These are phyloP conservation scores for Trichoderma atrobrunneum DNA, from an alignment of 2,329 filamentous ascomycete species.

Conservation along the genomic window DNA sequence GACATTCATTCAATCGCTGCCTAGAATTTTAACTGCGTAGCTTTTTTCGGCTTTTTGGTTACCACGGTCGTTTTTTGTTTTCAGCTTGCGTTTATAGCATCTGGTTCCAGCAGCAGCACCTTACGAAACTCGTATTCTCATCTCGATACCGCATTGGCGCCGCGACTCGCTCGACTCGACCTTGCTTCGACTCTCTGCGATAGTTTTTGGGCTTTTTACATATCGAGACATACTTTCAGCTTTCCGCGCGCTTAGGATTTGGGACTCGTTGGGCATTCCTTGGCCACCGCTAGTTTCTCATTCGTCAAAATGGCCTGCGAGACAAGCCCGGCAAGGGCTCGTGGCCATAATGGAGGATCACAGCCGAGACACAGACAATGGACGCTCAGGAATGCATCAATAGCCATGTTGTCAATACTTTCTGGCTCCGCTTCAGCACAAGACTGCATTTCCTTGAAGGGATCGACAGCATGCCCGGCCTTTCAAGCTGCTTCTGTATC, in stretches of 20 bases:
- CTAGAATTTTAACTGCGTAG: not conserved
- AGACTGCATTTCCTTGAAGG: slow-evolving; percentile 64
- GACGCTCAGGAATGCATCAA: slow-evolving; percentile 24
- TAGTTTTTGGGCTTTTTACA: not conserved
- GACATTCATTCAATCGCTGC: slow-evolving; percentile 14
- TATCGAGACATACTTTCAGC: not conserved
- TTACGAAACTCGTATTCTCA: slow-evolving; percentile 12
- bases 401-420: slow-evolving; percentile 29
- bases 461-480: slow-evolving; percentile 68
- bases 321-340: slow-evolving; percentile 19
- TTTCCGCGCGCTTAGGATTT: not conserved
- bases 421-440: slow-evolving; percentile 39
- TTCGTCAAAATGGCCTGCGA: slow-evolving; percentile 10
- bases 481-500: slow-evolving; percentile 72
- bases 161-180: not conserved
- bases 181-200: not conserved
- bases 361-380: slow-evolving; percentile 22
- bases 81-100: slow-evolving; percentile 26
- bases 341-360: not conserved
- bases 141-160: not conserved
- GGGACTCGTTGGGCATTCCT: not conserved
- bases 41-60: slow-evolving; percentile 30
- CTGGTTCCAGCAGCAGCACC: slow-evolving; percentile 26
- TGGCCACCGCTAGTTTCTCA: slow-evolving; percentile 2
- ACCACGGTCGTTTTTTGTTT: slow-evolving; percentile 26